Evolutionary conservation across 1,284 basidiomycete genomes (phyloP).

Genomic region (Pascua guehoae): DNA sequence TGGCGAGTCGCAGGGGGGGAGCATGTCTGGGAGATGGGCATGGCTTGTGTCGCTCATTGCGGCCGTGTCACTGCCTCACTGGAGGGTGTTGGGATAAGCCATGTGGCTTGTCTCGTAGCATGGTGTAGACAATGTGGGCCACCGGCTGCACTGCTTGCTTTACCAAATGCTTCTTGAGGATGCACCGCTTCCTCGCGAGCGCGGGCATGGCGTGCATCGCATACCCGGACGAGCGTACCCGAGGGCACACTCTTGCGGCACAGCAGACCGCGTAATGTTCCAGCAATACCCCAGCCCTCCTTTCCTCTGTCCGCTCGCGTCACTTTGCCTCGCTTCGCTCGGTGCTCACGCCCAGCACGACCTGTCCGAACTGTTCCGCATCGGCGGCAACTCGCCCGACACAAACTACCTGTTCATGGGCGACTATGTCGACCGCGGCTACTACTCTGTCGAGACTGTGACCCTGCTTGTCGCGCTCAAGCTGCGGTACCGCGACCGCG

Average conservation of each 20-base stretch:
- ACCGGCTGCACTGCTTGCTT: no score
- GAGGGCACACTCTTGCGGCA: no score
- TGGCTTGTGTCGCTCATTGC: background rate
- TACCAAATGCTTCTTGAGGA: no score
- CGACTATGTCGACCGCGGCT: conserved; percentile 98
- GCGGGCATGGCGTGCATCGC: background rate
- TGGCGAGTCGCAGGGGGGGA: background rate
- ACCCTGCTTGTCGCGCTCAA: conserved; percentile 98
- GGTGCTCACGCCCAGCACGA: conserved; percentile 67
- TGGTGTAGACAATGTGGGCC: no score
- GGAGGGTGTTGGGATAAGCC: no score
- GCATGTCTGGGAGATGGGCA: no score
- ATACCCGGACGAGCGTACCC: no score
- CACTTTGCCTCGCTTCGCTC: background rate
- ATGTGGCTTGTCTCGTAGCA: no score
- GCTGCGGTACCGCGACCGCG: conserved; percentile 94
- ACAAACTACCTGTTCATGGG: conserved; percentile 99
- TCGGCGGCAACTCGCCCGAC: conserved; percentile 98
- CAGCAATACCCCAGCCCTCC: background rate
- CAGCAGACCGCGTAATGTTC: no score
- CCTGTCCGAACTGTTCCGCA: conserved; percentile 97
- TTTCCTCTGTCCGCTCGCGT: no score
- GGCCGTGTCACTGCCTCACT: background rate
- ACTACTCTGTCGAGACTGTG: conserved; percentile 99
- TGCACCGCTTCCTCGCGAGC: background rate